These are phyloP conservation scores for Amanita fuliginea DNA, from an alignment of 768 basidiomycete species.

Conservation along the genomic window DNA sequence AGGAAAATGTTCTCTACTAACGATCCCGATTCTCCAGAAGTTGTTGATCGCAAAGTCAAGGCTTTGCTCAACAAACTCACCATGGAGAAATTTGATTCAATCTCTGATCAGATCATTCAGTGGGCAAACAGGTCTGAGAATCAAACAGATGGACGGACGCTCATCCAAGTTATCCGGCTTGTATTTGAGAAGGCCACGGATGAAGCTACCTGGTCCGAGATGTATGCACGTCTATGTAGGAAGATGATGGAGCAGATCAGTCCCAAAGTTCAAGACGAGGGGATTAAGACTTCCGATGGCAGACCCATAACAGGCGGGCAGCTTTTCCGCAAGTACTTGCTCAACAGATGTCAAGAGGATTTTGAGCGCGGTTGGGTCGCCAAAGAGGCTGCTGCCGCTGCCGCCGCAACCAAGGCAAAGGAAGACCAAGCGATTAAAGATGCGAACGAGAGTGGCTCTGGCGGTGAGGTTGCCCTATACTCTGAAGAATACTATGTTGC, in stretches of 20 bases:
- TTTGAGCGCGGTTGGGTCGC: conserved; percentile 94
- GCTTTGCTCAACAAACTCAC: conserved; percentile 89
- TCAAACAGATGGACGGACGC: conserved; percentile 87
- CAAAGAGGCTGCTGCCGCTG: conserved; percentile 78
- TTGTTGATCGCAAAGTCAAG: conserved; percentile 91
- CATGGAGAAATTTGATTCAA: conserved; percentile 93
- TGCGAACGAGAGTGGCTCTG: conserved; percentile 44
- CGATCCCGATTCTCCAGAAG: conserved; percentile 65
- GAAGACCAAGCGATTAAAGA: conserved; percentile 75
- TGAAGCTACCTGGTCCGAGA: conserved; percentile 91
- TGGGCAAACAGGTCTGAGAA: conserved; percentile 93
- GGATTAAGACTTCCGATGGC: conserved; percentile 70
- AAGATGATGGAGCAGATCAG: conserved; percentile 95
- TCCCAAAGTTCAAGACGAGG: conserved; percentile 79
- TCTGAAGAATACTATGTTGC: conserved; percentile 95
- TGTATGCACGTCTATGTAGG: conserved; percentile 92
- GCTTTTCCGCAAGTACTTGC: conserved; percentile 92
- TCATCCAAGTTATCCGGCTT: conserved; percentile 92
- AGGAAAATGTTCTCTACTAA: conserved; percentile 30
- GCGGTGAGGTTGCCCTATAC: conserved; percentile 67
- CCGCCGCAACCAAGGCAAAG: conserved; percentile 75
- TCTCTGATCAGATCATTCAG: conserved; percentile 87
- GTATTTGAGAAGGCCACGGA: conserved; percentile 98
- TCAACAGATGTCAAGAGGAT: conserved; percentile 96
- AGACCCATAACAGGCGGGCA: conserved; percentile 89